These are phyloP conservation scores for Cochlearia excelsa DNA, from an alignment of 345 rosid species.

Conservation along the genomic window DNA sequence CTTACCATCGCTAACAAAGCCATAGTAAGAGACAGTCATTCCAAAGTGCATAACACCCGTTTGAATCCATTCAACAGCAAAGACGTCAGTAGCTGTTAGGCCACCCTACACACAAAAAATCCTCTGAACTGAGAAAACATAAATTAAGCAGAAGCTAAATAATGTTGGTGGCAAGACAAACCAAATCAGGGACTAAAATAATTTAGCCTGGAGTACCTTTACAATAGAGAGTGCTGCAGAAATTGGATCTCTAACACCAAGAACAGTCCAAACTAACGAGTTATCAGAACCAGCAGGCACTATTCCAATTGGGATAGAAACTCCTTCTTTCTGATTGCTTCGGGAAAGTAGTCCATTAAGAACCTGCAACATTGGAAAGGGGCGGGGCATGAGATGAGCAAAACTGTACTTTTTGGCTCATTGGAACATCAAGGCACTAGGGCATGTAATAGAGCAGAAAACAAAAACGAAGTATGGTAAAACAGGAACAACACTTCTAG, in stretches of 20 bases:
- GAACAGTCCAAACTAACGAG: conserved; percentile 87
- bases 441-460: no score
- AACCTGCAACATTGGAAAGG: conserved; percentile 47
- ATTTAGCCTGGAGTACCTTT: conserved; percentile 45
- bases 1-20: conserved; percentile 89
- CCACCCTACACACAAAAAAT: conserved; percentile 60
- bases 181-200: not conserved
- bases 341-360: conserved; percentile 75
- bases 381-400: not conserved
- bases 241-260: conserved; percentile 84
- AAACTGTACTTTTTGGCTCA: no score
- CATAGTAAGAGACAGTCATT: conserved; percentile 81
- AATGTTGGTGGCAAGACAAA: not conserved
- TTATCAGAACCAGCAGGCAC: conserved; percentile 93
- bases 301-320: conserved; percentile 86
- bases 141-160: not conserved
- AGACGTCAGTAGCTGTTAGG: conserved; percentile 80
- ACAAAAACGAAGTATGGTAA: no score
- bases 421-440: no score
- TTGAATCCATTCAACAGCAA: conserved; percentile 86
- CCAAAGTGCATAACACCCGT: conserved; percentile 71
- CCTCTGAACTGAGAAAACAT: not conserved
- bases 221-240: conserved; percentile 84
- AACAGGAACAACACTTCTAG: not conserved
- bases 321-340: conserved; percentile 79